phyloP scores from a whole-genome alignment of 2,329 filamentous ascomycete genomes.

The Aspergillus vadensis region DNA sequence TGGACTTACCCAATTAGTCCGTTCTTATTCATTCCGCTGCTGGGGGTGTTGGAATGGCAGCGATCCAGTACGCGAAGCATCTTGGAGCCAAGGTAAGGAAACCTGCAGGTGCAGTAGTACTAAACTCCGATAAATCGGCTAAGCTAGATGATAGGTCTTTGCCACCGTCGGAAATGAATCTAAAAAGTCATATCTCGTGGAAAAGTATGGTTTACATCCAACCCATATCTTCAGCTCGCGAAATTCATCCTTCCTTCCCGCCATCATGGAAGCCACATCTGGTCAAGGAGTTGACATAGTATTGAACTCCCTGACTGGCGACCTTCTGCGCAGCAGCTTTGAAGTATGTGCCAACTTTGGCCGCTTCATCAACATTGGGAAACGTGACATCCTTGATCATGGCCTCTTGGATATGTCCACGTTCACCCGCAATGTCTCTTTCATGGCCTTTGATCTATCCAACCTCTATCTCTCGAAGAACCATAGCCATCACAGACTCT shows the following conservation, averaged over 20 bases:
- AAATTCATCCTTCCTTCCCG: background rate
- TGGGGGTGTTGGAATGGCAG: slow-evolving; percentile 29
- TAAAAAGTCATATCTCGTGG: slow-evolving; percentile 27
- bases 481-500: slow-evolving; percentile 22
- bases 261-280: slow-evolving; percentile 2
- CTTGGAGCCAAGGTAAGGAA: slow-evolving; percentile 20
- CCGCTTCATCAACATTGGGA: slow-evolving; percentile 20
- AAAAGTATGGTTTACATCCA: slow-evolving; percentile 12
- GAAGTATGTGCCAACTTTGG: slow-evolving; percentile 10
- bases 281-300: slow-evolving; percentile 16
- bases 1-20: background rate
- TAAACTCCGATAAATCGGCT: no score
- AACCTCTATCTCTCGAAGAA: background rate
- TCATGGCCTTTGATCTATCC: slow-evolving; percentile 14
- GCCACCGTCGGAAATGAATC: slow-evolving; percentile 26
- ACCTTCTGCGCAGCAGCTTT: slow-evolving; percentile 13
- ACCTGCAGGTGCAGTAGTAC: no score
- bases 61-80: slow-evolving; percentile 27
- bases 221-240: slow-evolving; percentile 13
- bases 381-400: slow-evolving; percentile 7
- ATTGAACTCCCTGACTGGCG: slow-evolving; percentile 16
- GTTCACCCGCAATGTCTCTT: background rate
- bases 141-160: slow-evolving; percentile 15
- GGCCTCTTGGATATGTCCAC: background rate
- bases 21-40: slow-evolving; percentile 30